Percentiles rank a stretch among this genome's conserved stretches.
phyloP scores from a whole-genome alignment of 2,329 filamentous ascomycete species.

The Ascomycota sp. region DNA sequence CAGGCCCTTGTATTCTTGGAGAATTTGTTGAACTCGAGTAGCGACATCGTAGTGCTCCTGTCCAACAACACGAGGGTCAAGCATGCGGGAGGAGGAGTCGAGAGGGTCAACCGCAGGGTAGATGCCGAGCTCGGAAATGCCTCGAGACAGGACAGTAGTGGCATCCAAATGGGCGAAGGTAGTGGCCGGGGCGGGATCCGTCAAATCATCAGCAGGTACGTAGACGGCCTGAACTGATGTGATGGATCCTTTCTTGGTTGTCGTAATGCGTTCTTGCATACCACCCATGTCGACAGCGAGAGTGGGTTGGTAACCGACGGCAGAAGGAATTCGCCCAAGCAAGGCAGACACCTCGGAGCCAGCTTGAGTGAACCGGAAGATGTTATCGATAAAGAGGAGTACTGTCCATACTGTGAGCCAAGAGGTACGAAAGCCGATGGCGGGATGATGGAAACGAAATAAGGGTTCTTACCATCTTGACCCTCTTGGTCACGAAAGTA shows the following conservation, averaged over 20 bases:
- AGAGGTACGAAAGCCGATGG: not conserved
- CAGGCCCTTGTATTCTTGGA: conserved; percentile 99
- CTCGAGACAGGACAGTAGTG: conserved; percentile 99
- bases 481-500: conserved; percentile 62
- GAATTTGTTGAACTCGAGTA: conserved; percentile 92
- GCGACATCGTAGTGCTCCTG: conserved; percentile 94
- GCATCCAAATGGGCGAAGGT: conserved; percentile 99
- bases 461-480: conserved; percentile 52
- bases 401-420: conserved; percentile 25
- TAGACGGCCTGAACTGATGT: conserved; percentile 99
- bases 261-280: conserved; percentile 99
- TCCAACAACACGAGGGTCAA: conserved; percentile 96
- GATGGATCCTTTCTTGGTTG: conserved; percentile 98
- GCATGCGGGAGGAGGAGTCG: conserved; percentile 98
- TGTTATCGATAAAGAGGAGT: conserved; percentile 99
- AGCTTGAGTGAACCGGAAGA: conserved; percentile 99
- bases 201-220: conserved; percentile 99
- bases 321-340: conserved; percentile 98
- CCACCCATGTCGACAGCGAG: conserved; percentile 96
- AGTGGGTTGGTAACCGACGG: conserved; percentile 99
- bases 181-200: conserved; percentile 96
- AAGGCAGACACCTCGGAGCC: conserved; percentile 99
- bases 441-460: not conserved
- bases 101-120: conserved; percentile 99
- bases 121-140: conserved; percentile 99